phyloP scores from a whole-genome alignment of 768 basidiomycete genomes.

The Coprinopsis sp. region DNA sequence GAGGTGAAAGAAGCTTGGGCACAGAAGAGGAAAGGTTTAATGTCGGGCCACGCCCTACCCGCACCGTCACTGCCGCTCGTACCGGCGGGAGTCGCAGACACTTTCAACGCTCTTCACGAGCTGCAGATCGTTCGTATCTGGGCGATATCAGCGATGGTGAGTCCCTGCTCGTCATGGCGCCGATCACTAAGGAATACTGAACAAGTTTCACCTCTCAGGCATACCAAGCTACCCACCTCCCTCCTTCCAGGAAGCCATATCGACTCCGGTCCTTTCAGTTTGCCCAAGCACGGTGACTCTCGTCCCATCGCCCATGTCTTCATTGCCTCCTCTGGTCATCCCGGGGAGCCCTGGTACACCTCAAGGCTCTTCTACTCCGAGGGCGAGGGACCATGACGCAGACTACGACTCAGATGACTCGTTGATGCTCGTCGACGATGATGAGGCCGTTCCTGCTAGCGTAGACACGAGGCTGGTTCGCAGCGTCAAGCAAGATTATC shows the following conservation, averaged over 20 bases:
- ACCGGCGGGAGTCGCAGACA: conserved; percentile 23
- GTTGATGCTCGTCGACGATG: conserved; percentile 50
- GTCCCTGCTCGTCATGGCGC: not conserved
- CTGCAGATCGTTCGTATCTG: conserved; percentile 24
- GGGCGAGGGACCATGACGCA: conserved; percentile 17
- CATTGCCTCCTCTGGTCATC: conserved; percentile 15
- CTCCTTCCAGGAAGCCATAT: conserved; percentile 67
- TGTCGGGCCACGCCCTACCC: conserved; percentile 32
- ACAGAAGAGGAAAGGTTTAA: conserved; percentile 48
- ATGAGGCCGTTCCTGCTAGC: conserved; percentile 33
- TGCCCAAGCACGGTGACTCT: conserved; percentile 38
- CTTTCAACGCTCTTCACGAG: conserved; percentile 19
- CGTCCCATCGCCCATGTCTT: conserved; percentile 17
- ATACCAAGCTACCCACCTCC: conserved; percentile 71
- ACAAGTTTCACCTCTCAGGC: conserved; percentile 27
- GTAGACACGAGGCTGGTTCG: conserved; percentile 26
- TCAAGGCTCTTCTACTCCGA: conserved; percentile 5
- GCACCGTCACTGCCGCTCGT: conserved; percentile 20
- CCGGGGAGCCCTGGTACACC: not conserved
- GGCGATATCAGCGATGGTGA: conserved; percentile 21
- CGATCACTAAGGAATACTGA: conserved; percentile 4
- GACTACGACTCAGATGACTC: conserved; percentile 47
- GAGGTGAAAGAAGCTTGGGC: conserved; percentile 35
- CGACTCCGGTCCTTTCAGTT: conserved; percentile 37
- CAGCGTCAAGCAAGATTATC: conserved; percentile 32